These are phyloP conservation scores for Verticillium klebahnii DNA, from an alignment of 2,329 filamentous ascomycete species.

Conservation along the genomic window DNA sequence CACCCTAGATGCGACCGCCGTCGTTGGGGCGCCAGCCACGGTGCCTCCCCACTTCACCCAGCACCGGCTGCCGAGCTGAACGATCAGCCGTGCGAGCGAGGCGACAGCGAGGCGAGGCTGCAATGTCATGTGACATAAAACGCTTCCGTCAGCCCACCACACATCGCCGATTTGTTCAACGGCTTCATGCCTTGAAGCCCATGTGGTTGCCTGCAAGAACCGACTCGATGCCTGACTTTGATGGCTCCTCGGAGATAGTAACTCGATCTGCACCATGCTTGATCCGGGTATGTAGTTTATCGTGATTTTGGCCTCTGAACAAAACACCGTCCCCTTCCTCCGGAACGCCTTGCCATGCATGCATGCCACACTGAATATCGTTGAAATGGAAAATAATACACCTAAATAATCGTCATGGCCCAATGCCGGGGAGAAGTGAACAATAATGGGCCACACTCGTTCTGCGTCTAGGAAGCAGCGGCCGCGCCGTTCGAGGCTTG, in stretches of 20 bases:
- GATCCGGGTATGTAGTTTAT: slow-evolving; percentile 15
- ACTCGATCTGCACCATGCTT: slow-evolving; percentile 2
- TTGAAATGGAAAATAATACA: background rate
- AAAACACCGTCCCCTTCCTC: slow-evolving; percentile 6
- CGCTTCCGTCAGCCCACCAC: background rate
- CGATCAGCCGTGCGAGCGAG: background rate
- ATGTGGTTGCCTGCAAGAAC: background rate
- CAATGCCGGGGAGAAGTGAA: background rate
- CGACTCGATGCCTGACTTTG: background rate
- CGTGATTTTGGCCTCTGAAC: slow-evolving; percentile 9
- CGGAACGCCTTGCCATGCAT: slow-evolving; percentile 11
- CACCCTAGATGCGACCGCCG: background rate
- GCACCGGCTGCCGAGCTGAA: background rate
- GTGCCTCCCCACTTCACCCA: background rate
- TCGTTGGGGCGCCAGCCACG: background rate
- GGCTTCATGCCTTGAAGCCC: background rate
- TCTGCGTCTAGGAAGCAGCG: background rate
- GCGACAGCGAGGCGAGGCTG: background rate
- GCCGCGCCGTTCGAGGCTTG: slow-evolving; percentile 10
- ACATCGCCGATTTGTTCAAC: background rate
- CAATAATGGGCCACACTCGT: background rate
- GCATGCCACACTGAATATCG: background rate
- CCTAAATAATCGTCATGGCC: background rate
- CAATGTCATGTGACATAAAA: slow-evolving; percentile 1
- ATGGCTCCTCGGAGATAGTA: background rate